phyloP scores from a whole-genome alignment of 345 rosid species.

The Alliaria petiolata region DNA sequence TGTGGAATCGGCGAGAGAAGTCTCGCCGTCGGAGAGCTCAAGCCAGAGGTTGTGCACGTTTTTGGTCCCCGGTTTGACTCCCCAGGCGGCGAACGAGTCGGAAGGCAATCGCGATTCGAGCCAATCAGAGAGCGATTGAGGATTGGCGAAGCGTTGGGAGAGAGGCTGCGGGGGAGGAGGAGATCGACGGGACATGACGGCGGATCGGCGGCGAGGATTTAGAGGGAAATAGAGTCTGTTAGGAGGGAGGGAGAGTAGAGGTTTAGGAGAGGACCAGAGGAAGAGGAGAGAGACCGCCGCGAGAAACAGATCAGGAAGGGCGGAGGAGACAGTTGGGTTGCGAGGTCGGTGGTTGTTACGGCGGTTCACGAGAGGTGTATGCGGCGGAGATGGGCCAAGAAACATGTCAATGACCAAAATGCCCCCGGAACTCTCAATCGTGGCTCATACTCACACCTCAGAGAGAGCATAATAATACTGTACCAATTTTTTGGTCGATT shows the following conservation, averaged over 20 bases:
- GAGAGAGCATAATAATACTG: background rate
- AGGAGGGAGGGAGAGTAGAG: constrained; percentile 32
- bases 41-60: constrained; percentile 97
- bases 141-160: constrained; percentile 49
- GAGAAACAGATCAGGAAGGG: constrained; percentile 44
- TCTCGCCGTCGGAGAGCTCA: constrained; percentile 80
- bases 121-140: constrained; percentile 88
- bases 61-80: constrained; percentile 89
- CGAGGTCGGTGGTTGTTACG: constrained; percentile 28
- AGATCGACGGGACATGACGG: constrained; percentile 42
- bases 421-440: constrained; percentile 5
- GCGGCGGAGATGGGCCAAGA: constrained; percentile 35
- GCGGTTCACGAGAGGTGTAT: constrained; percentile 21
- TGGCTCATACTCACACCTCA: constrained; percentile 17
- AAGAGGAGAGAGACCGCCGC: constrained; percentile 37
- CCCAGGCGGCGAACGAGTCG: constrained; percentile 83
- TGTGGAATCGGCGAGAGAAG: constrained; percentile 55
- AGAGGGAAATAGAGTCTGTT: constrained; percentile 34
- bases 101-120: constrained; percentile 76
- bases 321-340: constrained; percentile 17
- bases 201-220: constrained; percentile 46
- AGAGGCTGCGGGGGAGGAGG: constrained; percentile 15
- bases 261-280: constrained; percentile 41
- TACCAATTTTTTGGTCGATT: background rate
- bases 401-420: constrained; percentile 29